phyloP scores from a whole-genome alignment of 1,284 basidiomycete genomes.

The Apiotrichum sp. region DNA sequence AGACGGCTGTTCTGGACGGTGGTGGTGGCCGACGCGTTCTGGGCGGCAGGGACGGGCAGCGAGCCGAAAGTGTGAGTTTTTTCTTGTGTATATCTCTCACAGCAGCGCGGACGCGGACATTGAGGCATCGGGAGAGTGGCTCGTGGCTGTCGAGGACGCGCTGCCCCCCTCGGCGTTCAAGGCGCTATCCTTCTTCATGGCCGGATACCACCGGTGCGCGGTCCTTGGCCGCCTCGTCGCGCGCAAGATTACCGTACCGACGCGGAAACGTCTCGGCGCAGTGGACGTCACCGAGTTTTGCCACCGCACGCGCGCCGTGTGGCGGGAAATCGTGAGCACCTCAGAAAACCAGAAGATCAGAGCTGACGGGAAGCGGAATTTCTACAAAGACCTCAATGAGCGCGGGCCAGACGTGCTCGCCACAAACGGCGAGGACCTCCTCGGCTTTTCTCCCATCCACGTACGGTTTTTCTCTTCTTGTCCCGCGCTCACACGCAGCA shows the following conservation, averaged over 20 bases:
- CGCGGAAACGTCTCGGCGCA: constrained; percentile 17
- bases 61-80: constrained; percentile 27
- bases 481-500: constrained; percentile 8
- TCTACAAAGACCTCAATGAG: constrained; percentile 15
- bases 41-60: constrained; percentile 22
- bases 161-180: constrained; percentile 19
- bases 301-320: constrained; percentile 13
- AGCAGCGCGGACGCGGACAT: constrained; percentile 25
- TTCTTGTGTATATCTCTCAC: too few species aligned
- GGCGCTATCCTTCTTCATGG: constrained; percentile 21
- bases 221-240: constrained; percentile 21
- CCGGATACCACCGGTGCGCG: constrained; percentile 19
- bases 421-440: constrained; percentile 11
- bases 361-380: constrained; percentile 3
- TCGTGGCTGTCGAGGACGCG: constrained; percentile 13
- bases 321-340: constrained; percentile 24
- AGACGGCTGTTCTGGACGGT: constrained; percentile 34
- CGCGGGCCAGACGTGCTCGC: constrained; percentile 10
- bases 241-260: constrained; percentile 16
- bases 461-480: constrained; percentile 14
- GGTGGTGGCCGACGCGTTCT: constrained; percentile 29
- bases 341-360: neutral
- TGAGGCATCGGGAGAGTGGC: constrained; percentile 22
- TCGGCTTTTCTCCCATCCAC: constrained; percentile 35
- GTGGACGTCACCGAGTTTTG: constrained; percentile 24